Evolutionary conservation across 352 stramenopile species (phyloP), one percentile per base, ranked within the genome.

Genomic region (Thalassiosira sp.): DNA sequence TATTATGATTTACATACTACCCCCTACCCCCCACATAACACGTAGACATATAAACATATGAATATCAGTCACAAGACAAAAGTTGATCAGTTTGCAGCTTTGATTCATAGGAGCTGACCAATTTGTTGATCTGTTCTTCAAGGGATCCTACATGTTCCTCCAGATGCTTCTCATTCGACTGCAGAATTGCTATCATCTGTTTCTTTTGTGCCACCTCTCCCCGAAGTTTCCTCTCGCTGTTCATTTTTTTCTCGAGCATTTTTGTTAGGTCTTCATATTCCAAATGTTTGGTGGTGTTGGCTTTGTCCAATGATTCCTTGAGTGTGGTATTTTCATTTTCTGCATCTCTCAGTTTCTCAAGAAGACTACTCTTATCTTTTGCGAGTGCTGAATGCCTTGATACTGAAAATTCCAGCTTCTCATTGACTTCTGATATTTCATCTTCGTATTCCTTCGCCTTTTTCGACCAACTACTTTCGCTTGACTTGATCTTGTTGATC

Each of bases 131-230:
- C 51, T 81, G 72, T 66, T 49, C 56, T 57, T 81, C 72, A 28
- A 81, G 65, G 13, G 63, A 71, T 33, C 35, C 5, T 15, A 81
- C 58, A 49, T 75, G 72, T 10, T 75, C 48, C 61, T 81, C 57
- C 10, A 81, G 51, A 58, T 75, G 51, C 27, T 72, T 75, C 72
- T 81, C 72, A 49, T 81, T 81, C 24, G 56, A 62, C 43, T 72
- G 20, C 8, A 60, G 42, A 22, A 79, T 72, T 27, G 46, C 25
- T 8, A 79, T 63, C 42, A 63, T n/a, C 27, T 79, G 70, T 35
- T 81, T 81, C 20, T 52, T 72, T 28, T 75, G 63, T 5, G 72
- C 72, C 2, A 81, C n/a, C 42, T 81, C 72, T 51, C 58, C 57
- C 24, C 72, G 42, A 3, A 80, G 45, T 33, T 57, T 56, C n/a